Base-by-base conservation (phyloP, 371 early-diverging fungal species). In the Saksenaea oblongispora region DNA sequence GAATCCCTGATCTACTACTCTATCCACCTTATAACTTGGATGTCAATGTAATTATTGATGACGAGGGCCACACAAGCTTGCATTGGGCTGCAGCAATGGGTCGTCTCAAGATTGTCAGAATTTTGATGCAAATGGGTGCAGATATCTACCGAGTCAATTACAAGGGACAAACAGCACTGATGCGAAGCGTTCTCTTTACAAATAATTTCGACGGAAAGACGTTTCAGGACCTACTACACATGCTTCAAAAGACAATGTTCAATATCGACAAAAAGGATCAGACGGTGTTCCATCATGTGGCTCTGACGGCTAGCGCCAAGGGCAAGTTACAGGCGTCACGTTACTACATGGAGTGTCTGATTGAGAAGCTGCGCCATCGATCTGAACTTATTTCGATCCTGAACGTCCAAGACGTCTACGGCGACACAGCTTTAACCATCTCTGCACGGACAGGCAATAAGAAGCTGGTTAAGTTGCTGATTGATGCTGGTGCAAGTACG, bases 71-170 rank as follows among this genome's bases (percentile, higher is more conserved):
- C 69, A 91, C 95, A 0, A 83, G 94, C 1, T 74, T 95, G 15
- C 98, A 98, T 66, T 98, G 96, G 96, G 96, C 97, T 0, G 92
- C 95, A 2, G 93, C 95, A 8, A 84, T 97, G 67, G 97, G 90
- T 0, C 75, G 91, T 11, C 79, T 92, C 26, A 76, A 85, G 39
- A 76, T 93, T 4, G 83, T 95, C 24, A 75, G 81, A 22, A 66
- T 90, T 13, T 74, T 96, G 55, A 68, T 97, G 9, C 74, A 84
- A 17, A 85, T 84, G 54, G 93, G 93, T 0, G 93, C 93, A 2
- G 89, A 93, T 63, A 73, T 87, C 13, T 81, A 82, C 41, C 63
- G 80, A 34, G 79, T 86, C 31, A 97, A 96, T 67, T 83, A 85
- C 61, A 82, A 81, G 34, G 96, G 96, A 13, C 93, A 96, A 69